A percentile compares a stretch with the other conserved stretches of the same genome.
Conservation (phyloP, 2,329 filamentous ascomycete species). For the Fonsecaea erecta region DNA sequence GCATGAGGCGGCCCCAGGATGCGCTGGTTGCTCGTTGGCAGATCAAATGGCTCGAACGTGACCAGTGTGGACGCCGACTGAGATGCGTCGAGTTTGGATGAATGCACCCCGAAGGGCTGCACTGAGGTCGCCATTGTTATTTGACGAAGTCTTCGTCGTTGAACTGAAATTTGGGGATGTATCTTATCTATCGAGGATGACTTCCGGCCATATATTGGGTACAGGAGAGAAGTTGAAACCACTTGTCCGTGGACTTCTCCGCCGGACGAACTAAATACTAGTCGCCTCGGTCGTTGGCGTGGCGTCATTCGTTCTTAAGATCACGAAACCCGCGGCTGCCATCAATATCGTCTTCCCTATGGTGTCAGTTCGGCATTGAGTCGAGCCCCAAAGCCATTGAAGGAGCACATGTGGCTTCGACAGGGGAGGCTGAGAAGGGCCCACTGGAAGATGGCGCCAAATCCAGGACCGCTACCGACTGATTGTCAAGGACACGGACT, state of each 20-base stretch:
- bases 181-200: background rate
- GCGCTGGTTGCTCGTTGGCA: conserved; percentile 50
- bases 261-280: background rate
- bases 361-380: background rate
- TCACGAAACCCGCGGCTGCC: conserved; percentile 14
- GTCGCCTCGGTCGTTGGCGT: conserved; percentile 3
- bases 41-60: conserved; percentile 47
- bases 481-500: too few species aligned
- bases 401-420: too few species aligned
- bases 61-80: conserved; percentile 30
- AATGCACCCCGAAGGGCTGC: conserved; percentile 7
- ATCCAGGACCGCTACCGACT: too few species aligned
- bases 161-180: background rate
- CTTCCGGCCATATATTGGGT: background rate
- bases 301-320: conserved; percentile 22
- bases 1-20: conserved; percentile 49
- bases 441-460: too few species aligned
- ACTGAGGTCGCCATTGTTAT: conserved; percentile 23
- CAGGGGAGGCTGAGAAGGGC: too few species aligned
- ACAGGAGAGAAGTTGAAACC: background rate
- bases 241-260: background rate
- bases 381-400: background rate
- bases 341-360: background rate
- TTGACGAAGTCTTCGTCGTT: background rate
- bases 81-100: conserved; percentile 36